Conservation (phyloP, 75 land plant genomes). For the Adiantum capillusveneris region DNA sequence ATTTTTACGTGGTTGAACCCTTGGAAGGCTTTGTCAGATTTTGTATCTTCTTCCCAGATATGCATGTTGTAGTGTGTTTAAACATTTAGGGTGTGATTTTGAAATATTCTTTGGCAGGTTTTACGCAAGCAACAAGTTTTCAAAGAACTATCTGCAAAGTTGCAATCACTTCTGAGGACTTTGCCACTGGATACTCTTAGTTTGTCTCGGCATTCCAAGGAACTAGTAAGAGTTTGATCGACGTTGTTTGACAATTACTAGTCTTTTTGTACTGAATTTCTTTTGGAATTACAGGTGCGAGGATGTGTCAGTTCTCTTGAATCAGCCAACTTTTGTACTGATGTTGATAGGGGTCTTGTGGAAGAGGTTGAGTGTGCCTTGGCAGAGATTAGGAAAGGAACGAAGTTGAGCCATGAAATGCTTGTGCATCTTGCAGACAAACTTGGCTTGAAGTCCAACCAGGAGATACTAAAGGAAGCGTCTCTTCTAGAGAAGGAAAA, state of each 20-base stretch:
- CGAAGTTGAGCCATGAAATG: slow-evolving; percentile 17
- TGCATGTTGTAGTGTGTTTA: too few species aligned
- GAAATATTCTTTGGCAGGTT: background rate
- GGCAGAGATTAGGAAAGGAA: slow-evolving; percentile 8
- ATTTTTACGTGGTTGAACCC: too few species aligned
- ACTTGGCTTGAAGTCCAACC: slow-evolving; percentile 41
- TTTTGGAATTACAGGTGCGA: slow-evolving; percentile 1
- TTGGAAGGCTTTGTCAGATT: too few species aligned
- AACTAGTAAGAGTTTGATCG: background rate
- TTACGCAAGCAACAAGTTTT: background rate
- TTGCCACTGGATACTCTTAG: slow-evolving; percentile 2
- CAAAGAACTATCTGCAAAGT: background rate
- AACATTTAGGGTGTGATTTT: too few species aligned
- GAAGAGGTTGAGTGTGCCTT: slow-evolving; percentile 16
- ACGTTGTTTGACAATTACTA: background rate
- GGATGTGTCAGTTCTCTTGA: background rate
- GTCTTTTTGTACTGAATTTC: too few species aligned
- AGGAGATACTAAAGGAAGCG: slow-evolving; percentile 47
- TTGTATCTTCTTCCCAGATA: too few species aligned
- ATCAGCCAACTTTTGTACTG: background rate
- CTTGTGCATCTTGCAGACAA: slow-evolving; percentile 25
- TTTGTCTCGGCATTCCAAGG: background rate
- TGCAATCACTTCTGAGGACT: background rate
- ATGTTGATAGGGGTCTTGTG: slow-evolving; percentile 10
- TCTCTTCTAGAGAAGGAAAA: slow-evolving; percentile 48